Conservation (phyloP, 2,329 filamentous ascomycete species). For the Claviceps pazoutovae region DNA sequence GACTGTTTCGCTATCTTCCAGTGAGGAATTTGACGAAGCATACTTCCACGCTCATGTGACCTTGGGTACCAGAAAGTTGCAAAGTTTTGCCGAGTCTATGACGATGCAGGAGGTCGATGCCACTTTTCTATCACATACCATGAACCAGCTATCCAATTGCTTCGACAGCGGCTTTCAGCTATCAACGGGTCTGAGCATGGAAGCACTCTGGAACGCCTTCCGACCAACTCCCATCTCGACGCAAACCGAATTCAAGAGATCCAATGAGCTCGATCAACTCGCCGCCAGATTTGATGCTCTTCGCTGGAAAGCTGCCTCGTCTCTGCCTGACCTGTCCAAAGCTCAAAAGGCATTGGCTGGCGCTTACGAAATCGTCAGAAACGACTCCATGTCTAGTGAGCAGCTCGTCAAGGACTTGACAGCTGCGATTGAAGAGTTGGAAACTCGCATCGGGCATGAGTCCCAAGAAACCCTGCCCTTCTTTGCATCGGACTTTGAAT, state of each 20-base stretch:
- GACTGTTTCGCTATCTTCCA: conserved; percentile 34
- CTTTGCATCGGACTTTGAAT: conserved; percentile 41
- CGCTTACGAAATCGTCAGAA: conserved; percentile 41
- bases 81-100: conserved; percentile 16
- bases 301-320: conserved; percentile 42
- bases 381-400: conserved; percentile 24
- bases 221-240: conserved; percentile 46
- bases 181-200: conserved; percentile 66
- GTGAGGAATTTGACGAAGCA: conserved; percentile 42
- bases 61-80: conserved; percentile 32
- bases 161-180: conserved; percentile 62
- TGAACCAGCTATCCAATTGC: conserved; percentile 31
- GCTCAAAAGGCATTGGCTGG: conserved; percentile 41
- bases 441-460: conserved; percentile 29
- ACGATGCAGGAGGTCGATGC: conserved; percentile 13
- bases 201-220: conserved; percentile 59
- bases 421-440: conserved; percentile 37
- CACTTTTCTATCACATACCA: conserved; percentile 26
- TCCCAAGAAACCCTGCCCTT: conserved; percentile 31
- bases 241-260: conserved; percentile 28
- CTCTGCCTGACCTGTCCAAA: conserved; percentile 36
- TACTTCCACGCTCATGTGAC: conserved; percentile 49
- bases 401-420: conserved; percentile 35
- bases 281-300: conserved; percentile 46
- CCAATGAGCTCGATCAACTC: conserved; percentile 39